Evolutionary conservation across 345 rosid species (phyloP).

Genomic region (Isatis tinctoria): DNA sequence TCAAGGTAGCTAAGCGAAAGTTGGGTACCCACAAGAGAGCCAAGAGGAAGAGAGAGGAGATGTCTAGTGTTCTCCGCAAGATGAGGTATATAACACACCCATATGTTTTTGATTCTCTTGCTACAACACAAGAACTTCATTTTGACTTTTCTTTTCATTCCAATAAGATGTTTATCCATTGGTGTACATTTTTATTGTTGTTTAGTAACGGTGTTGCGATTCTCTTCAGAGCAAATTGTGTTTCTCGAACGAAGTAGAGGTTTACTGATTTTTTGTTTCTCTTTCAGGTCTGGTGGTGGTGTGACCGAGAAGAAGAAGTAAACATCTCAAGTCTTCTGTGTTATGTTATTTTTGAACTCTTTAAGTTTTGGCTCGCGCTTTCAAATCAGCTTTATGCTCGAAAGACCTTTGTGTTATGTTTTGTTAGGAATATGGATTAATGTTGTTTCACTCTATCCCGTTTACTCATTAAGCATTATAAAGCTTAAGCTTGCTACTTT

Average conservation of each 20-base stretch:
- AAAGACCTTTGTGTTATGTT: background rate
- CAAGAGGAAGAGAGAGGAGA: slow-evolving; percentile 41
- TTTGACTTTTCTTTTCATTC: background rate
- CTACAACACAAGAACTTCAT: background rate
- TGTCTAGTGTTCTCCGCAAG: slow-evolving; percentile 38
- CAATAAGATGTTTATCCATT: background rate
- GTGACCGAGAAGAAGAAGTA: slow-evolving; percentile 37
- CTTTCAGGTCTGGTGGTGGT: slow-evolving; percentile 33
- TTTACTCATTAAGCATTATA: background rate
- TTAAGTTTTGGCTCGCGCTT: background rate
- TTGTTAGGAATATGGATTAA: slow-evolving; percentile 2
- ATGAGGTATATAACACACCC: slow-evolving; percentile 8
- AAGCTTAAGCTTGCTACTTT: background rate
- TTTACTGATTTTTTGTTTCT: background rate
- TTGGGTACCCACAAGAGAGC: slow-evolving; percentile 45
- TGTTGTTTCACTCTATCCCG: slow-evolving; percentile 4
- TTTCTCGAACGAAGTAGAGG: background rate
- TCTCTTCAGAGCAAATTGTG: background rate
- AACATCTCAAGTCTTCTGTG: background rate
- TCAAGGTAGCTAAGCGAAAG: slow-evolving; percentile 38
- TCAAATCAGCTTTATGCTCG: background rate
- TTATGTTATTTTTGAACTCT: slow-evolving; percentile 10
- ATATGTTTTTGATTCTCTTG: background rate
- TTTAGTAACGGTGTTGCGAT: too few relatives aligned
- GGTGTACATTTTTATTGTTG: background rate